Conservation (phyloP, 192 early-diverging fungal species). For the Pilaira anomala region DNA sequence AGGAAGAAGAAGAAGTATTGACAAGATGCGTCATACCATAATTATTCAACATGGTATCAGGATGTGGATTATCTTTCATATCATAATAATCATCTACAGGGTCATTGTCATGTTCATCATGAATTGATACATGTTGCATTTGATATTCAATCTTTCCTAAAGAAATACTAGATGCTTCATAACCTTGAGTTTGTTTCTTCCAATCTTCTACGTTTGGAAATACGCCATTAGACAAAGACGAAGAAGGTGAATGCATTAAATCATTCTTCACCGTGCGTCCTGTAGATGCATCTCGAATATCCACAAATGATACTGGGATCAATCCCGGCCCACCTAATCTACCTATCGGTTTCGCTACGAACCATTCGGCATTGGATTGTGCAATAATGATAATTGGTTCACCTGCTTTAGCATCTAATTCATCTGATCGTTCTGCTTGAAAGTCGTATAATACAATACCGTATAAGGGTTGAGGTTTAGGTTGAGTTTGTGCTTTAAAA, state of each 20-base stretch:
- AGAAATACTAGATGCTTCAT: conserved; percentile 46
- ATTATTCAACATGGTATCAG: conserved; percentile 19
- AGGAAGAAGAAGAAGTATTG: background rate
- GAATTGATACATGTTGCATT: background rate
- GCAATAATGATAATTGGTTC: conserved; percentile 77
- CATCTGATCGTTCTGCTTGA: conserved; percentile 66
- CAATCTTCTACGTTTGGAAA: conserved; percentile 64
- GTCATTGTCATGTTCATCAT: background rate
- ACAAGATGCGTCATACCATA: conserved; percentile 22
- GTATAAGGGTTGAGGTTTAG: conserved; percentile 39
- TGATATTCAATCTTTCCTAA: conserved; percentile 19
- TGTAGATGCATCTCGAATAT: conserved; percentile 66
- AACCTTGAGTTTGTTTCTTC: conserved; percentile 61
- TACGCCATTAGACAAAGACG: conserved; percentile 53
- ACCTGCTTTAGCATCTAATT: conserved; percentile 64
- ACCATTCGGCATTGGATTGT: conserved; percentile 76
- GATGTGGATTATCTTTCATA: background rate
- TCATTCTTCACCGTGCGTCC: conserved; percentile 63
- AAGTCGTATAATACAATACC: conserved; percentile 76
- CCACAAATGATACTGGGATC: conserved; percentile 73
- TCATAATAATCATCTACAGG: background rate
- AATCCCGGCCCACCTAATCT: conserved; percentile 64
- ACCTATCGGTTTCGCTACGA: conserved; percentile 68
- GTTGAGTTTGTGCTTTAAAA: background rate
- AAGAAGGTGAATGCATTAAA: conserved; percentile 38